Evolutionary conservation across 345 rosid species (phyloP).

Genomic region (Euphorbia peplus): DNA sequence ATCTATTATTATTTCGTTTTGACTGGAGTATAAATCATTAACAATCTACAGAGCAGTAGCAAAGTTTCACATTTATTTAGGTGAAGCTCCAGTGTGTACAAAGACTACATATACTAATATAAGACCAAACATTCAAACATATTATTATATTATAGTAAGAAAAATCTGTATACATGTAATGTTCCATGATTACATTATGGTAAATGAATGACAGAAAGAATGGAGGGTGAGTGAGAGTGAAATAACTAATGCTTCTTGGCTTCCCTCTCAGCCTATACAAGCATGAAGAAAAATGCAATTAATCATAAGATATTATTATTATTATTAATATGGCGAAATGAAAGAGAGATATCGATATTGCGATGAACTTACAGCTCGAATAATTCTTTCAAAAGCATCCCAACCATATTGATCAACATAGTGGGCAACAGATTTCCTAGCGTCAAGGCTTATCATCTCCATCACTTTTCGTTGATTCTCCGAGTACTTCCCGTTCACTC

Average conservation of each 20-base stretch:
- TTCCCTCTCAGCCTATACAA: constrained; percentile 89
- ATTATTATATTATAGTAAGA: too few species aligned
- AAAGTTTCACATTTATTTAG: too few species aligned
- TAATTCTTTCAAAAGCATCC: constrained; percentile 70
- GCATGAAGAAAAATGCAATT: not conserved
- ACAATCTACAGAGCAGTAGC: too few species aligned
- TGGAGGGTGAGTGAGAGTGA: too few species aligned
- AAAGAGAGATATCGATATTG: not conserved
- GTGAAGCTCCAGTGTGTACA: too few species aligned
- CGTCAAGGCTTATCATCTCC: constrained; percentile 92
- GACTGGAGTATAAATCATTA: too few species aligned
- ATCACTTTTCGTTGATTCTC: constrained; percentile 65
- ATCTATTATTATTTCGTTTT: too few species aligned
- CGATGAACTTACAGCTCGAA: constrained; percentile 53
- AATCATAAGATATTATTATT: not conserved
- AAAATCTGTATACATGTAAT: not conserved
- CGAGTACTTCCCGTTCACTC: constrained; percentile 38
- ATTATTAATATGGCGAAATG: not conserved
- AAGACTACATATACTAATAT: too few species aligned
- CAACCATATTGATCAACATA: constrained; percentile 71
- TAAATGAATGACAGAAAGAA: too few species aligned
- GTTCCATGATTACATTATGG: too few species aligned
- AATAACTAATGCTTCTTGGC: constrained; percentile 39
- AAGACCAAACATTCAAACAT: too few species aligned
- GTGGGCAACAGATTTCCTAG: constrained; percentile 63